Base-by-base conservation (phyloP, 2,329 filamentous ascomycete species). In the Pseudocercospora fijiensis region DNA sequence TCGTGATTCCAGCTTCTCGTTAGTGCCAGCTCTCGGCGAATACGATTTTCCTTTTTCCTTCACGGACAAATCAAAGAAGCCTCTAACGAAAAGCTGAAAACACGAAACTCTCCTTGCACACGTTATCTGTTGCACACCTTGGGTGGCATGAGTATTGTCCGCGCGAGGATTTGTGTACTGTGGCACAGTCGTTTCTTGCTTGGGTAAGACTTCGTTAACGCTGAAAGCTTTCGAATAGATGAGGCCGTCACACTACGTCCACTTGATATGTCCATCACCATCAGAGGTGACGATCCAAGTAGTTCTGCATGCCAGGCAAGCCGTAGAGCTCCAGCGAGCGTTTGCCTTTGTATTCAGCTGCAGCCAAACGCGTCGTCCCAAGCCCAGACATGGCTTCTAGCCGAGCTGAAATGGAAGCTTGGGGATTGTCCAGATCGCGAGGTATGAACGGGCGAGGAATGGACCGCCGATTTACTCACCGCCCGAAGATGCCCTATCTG, bases 291-390 rank as follows among this genome's bases (percentile, higher is more conserved):
- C 91, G 30, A 97, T 84, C 98, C 68, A 89, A 88, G 75, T 88
- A 86, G 22, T 58, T 57, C 24, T 61, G 74, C 57, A 13, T 77
- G 11, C 62, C 57, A 8, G 71, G 66, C 0, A 91, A 78, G 13
- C 87, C 87, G 75, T 96, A 96, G n/a, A 96, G 79, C 73, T 98
- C 94, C 1, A 98, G 81, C 0, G 90, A 93, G 0, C 94, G 94
- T 76, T 95, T 93, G 30, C 90, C 91, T 70, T 95, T 96, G 79
- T 97, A 97, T 74, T 94, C 91, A 4, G 93, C 94, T 43, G 90
- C 91, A 2, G 92, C 91, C 58, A 96, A 85, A 26, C 97, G 78
- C 0, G 89, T 92, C 52, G 88, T 82, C 0, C 88, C 83, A 0
- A 77, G 71, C 0, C 76, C 75, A n/a, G 72, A 77, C 69, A 88